Percentiles rank a stretch among this genome's conserved stretches.
Evolutionary conservation across 2,329 filamentous ascomycete genomes (phyloP).

Genomic region (Neoscytalidium dimidiatum): DNA sequence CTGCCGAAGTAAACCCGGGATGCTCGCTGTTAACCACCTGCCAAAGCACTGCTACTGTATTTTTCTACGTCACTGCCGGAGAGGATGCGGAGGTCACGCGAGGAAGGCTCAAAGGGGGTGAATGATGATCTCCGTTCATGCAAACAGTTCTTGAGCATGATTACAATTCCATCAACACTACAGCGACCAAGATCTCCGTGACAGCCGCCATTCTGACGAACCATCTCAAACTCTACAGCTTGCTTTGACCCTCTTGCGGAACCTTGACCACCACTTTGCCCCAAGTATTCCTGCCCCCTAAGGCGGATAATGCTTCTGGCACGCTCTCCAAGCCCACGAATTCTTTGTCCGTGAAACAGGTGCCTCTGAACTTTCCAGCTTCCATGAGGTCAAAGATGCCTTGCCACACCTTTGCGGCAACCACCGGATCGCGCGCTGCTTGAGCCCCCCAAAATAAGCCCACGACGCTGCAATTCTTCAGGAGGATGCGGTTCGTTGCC

Average conservation of each 20-base stretch:
- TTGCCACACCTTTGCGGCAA: constrained; percentile 73
- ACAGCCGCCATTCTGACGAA: neutral
- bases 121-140: too few relatives aligned
- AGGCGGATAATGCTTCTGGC: constrained; percentile 71
- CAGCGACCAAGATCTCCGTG: neutral
- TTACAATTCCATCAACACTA: too few relatives aligned
- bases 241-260: constrained; percentile 55
- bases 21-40: neutral
- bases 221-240: constrained; percentile 28
- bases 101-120: too few relatives aligned
- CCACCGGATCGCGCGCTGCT: constrained; percentile 69
- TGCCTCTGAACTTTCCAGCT: constrained; percentile 77
- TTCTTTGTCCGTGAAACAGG: constrained; percentile 77
- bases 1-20: neutral
- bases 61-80: too few relatives aligned
- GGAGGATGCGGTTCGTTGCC: constrained; percentile 83
- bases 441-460: constrained; percentile 94
- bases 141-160: too few relatives aligned
- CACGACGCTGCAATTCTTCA: constrained; percentile 91
- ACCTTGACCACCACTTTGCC: constrained; percentile 93
- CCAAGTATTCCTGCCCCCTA: constrained; percentile 85
- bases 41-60: too few relatives aligned
- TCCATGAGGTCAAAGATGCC: constrained; percentile 78
- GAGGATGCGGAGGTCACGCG: too few relatives aligned
- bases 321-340: constrained; percentile 83